A percentile compares a stretch with the other conserved stretches of the same genome.
Evolutionary conservation across 2,329 filamentous ascomycete genomes (phyloP).

Genomic region (Mycosphaerella sp.): DNA sequence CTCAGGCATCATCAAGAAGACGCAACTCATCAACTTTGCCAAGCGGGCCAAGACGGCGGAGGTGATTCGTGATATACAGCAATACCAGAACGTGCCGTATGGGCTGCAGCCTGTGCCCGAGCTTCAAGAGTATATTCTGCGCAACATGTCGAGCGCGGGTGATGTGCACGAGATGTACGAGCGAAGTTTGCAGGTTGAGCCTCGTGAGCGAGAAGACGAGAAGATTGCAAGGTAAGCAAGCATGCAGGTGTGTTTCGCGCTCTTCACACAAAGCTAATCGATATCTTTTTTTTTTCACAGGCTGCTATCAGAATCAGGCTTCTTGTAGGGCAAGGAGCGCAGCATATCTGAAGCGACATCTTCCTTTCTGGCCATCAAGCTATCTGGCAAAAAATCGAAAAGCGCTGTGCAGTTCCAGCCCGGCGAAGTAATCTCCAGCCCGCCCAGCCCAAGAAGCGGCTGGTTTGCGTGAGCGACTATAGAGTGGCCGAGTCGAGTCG

Average conservation of each 20-base stretch:
- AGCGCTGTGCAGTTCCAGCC: not conserved
- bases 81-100: slow-evolving; percentile 98
- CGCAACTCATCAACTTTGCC: slow-evolving; percentile 95
- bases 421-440: slow-evolving; percentile 4
- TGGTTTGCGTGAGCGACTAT: slow-evolving; percentile 6
- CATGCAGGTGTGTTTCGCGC: not conserved
- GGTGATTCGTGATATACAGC: slow-evolving; percentile 96
- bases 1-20: slow-evolving; percentile 91
- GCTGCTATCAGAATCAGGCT: slow-evolving; percentile 51
- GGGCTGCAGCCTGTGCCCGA: slow-evolving; percentile 81
- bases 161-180: slow-evolving; percentile 99
- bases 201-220: slow-evolving; percentile 93
- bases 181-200: slow-evolving; percentile 87
- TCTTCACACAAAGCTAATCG: slow-evolving; percentile 12
- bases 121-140: slow-evolving; percentile 92
- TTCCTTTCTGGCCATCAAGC: slow-evolving; percentile 12
- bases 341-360: slow-evolving; percentile 14
- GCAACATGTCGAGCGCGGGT: slow-evolving; percentile 89
- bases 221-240: slow-evolving; percentile 91
- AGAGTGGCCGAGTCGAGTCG: not conserved
- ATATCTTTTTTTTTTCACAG: too few species aligned
- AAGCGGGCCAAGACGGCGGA: slow-evolving; percentile 97
- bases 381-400: slow-evolving; percentile 9
- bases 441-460: slow-evolving; percentile 11
- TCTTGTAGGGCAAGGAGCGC: slow-evolving; percentile 38